Conservation (phyloP, 495 filamentous ascomycete species). For the Xanthoparmelia taractica region DNA sequence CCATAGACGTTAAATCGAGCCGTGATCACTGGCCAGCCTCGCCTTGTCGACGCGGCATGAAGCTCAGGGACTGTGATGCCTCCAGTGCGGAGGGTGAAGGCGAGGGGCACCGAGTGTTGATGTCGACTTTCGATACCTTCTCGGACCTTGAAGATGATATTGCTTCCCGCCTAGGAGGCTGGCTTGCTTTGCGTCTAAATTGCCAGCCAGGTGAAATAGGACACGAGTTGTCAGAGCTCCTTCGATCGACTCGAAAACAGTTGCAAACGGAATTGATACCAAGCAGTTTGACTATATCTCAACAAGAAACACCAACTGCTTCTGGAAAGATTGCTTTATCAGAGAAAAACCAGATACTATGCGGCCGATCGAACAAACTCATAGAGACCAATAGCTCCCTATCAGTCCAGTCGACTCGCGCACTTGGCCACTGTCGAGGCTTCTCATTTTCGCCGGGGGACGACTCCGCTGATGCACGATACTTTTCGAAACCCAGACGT, state of each 20-base stretch:
- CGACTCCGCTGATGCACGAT: not conserved
- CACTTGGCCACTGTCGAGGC: not conserved
- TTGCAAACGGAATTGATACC: not conserved
- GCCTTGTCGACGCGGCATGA: not conserved
- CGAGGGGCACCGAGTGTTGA: not conserved
- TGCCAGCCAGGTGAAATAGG: not conserved
- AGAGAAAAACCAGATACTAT: not conserved
- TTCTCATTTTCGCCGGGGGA: conserved; percentile 12
- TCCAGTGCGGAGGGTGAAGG: not conserved
- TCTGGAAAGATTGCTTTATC: not conserved
- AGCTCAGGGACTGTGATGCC: not conserved
- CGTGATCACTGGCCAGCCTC: not conserved
- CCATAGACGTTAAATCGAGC: not conserved
- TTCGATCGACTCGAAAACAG: not conserved
- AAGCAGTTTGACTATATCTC: not conserved
- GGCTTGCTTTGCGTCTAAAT: not conserved
- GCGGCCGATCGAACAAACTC: not conserved
- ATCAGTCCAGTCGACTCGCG: not conserved
- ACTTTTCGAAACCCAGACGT: not conserved
- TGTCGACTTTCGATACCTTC: not conserved
- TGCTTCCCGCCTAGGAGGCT: not conserved
- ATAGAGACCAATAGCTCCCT: not conserved
- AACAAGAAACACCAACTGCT: not conserved
- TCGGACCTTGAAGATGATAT: not conserved
- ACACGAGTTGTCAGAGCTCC: not conserved